Evolutionary conservation across 257 asterid genomes (phyloP), one percentile per base, ranked within the genome.

Genomic region (Jasminum sambac): DNA sequence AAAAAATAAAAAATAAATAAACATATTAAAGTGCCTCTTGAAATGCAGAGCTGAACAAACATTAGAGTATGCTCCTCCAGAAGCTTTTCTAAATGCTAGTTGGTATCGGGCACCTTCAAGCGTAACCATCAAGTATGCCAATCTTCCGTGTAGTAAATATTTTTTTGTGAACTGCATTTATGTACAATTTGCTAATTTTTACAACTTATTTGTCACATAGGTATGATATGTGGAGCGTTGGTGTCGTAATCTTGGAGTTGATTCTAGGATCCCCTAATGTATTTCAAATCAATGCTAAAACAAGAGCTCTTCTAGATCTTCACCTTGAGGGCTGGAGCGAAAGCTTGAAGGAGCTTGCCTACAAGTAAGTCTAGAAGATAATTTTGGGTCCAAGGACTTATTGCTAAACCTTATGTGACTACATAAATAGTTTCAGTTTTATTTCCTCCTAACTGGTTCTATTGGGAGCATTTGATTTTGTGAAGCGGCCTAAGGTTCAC

Each of bases 181-280:
- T 65, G 41, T 48, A 46, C 60, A 48, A 38, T 58, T 25, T 63
- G 39, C 65, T 78, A 63, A 72, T 79, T 63, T 69, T 34, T 67
- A 41, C 19, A 48, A 58, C 16, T 74, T 66, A 38, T 74, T 43
- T 78, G 72, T 80, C 74, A 78, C 71, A 46, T 68, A 94, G 99
- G 96, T 94, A 94, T 79, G 99, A 94, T 77, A 87, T 88, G 95
- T 94, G 99, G 99, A 94, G 99, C 78, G 95, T 88, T 72, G 99
- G 99, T 60, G 92, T 91, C 73, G 87, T 94, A 64, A 86, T 94
- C 66, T 72, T 94, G 90, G 99, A 94, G 87, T 76, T 94, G 83
- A 81, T 94, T 68, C 85, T 94, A 73, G 99, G 99, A 77, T 88
- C 99, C 48, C 99, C 99, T 37, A 84, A 94, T 76, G 98, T 85